Percentiles rank a stretch among this genome's conserved stretches.
These are phyloP conservation scores for Boletus vermiculosoides DNA, from an alignment of 768 basidiomycete genomes.

Conservation along the genomic window DNA sequence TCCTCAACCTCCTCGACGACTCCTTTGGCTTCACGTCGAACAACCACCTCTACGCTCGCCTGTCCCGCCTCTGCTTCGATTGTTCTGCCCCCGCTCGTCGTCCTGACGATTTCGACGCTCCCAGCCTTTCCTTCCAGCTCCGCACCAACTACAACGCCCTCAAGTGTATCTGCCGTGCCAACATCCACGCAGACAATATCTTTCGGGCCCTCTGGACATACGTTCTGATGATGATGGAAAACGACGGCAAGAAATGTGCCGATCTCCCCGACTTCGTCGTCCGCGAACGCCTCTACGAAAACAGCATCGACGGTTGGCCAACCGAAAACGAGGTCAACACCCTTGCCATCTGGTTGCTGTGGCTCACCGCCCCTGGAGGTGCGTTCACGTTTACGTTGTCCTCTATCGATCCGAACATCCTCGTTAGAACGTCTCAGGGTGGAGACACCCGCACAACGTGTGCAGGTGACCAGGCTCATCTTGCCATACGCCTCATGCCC, in stretches of 20 bases:
- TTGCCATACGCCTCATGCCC: too few species aligned
- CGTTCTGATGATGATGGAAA: too few species aligned
- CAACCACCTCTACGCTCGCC: constrained; percentile 45
- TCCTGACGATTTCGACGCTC: constrained; percentile 40
- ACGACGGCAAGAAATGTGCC: constrained; percentile 24
- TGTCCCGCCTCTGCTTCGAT: constrained; percentile 62
- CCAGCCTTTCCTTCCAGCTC: constrained; percentile 35
- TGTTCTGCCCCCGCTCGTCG: constrained; percentile 48
- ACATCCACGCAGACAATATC: constrained; percentile 34
- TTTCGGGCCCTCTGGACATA: too few species aligned
- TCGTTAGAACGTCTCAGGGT: constrained; percentile 28
- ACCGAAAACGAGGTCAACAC: constrained; percentile 47
- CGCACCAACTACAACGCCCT: constrained; percentile 36
- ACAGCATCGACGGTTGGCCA: constrained; percentile 53
- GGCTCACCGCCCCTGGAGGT: constrained; percentile 58
- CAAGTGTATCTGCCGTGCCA: constrained; percentile 28
- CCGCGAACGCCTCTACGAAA: constrained; percentile 46
- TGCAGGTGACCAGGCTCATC: constrained; percentile 18
- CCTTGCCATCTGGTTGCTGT: constrained; percentile 61
- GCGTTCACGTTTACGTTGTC: constrained; percentile 17
- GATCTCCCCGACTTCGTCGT: constrained; percentile 48
- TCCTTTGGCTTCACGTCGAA: too few species aligned
- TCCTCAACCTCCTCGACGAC: constrained; percentile 38
- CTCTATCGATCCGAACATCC: constrained; percentile 17
- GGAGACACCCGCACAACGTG: background rate